Conservation (phyloP, 2,329 filamentous ascomycete genomes). For the Chrysoporthe puriensis region DNA sequence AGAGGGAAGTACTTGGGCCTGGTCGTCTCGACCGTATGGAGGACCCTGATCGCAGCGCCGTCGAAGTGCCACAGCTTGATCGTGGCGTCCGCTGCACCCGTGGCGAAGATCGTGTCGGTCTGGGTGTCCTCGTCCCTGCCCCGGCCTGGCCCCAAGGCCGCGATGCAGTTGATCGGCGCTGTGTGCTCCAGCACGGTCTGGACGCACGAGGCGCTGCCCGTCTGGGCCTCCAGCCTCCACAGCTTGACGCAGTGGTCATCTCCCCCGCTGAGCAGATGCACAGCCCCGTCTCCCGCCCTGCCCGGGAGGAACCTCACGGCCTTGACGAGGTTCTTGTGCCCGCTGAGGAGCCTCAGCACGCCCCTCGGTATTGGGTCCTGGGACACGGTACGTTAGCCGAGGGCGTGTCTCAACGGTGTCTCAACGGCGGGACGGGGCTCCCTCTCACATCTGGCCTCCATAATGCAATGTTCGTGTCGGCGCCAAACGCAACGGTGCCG, state of each 20-base stretch:
- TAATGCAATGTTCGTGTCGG: slow-evolving; percentile 84
- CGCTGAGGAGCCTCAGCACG: slow-evolving; percentile 68
- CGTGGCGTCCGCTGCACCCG: slow-evolving; percentile 80
- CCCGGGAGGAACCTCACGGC: slow-evolving; percentile 76
- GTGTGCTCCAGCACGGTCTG: slow-evolving; percentile 69
- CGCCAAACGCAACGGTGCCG: slow-evolving; percentile 79
- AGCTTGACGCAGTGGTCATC: slow-evolving; percentile 78
- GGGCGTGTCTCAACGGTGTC: not conserved
- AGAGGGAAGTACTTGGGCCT: slow-evolving; percentile 81
- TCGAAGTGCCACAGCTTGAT: slow-evolving; percentile 71
- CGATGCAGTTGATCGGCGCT: slow-evolving; percentile 74
- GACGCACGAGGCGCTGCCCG: slow-evolving; percentile 43
- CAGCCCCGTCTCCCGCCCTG: slow-evolving; percentile 47
- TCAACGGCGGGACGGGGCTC: not conserved
- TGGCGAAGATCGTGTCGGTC: slow-evolving; percentile 61
- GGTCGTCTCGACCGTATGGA: slow-evolving; percentile 71
- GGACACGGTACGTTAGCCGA: not conserved
- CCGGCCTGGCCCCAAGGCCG: slow-evolving; percentile 42
- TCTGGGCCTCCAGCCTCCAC: slow-evolving; percentile 58
- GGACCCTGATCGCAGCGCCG: slow-evolving; percentile 50
- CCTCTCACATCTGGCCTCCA: slow-evolving; percentile 77
- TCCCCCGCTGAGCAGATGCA: slow-evolving; percentile 75
- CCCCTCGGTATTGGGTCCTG: slow-evolving; percentile 54
- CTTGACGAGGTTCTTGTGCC: slow-evolving; percentile 81
- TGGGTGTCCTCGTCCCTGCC: not conserved